phyloP scores from a whole-genome alignment of 805 yeast genomes.

The Hanseniaspora opuntiae region DNA sequence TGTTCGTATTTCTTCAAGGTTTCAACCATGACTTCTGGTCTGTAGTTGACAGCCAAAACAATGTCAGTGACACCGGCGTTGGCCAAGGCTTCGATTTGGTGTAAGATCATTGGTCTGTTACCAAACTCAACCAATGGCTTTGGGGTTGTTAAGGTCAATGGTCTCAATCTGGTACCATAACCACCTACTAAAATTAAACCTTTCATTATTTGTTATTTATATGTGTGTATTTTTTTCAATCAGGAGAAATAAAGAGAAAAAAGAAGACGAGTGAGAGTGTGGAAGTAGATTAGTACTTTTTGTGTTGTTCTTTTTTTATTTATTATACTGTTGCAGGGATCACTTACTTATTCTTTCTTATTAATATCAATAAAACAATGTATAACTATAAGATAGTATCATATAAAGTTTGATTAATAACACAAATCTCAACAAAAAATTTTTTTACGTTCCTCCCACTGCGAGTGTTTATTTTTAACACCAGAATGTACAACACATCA shows the following conservation, averaged over 20 bases:
- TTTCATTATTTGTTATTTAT: conserved; percentile 45
- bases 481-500: too few relatives aligned
- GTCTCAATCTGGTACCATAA: conserved; percentile 99
- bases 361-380: too few relatives aligned
- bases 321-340: conserved; percentile 5
- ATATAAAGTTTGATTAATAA: too few relatives aligned
- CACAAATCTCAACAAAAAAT: too few relatives aligned
- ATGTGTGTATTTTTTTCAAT: background rate
- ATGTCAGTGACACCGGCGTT: conserved; percentile 98
- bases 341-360: too few relatives aligned
- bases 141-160: conserved; percentile 86
- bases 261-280: too few relatives aligned
- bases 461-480: too few relatives aligned
- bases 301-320: background rate
- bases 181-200: conserved; percentile 98
- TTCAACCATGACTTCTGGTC: conserved; percentile 98
- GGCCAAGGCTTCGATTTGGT: conserved; percentile 96
- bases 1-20: conserved; percentile 87
- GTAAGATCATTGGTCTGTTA: conserved; percentile 97
- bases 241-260: too few relatives aligned
- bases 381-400: too few relatives aligned
- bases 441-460: too few relatives aligned
- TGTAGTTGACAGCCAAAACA: conserved; percentile 95
- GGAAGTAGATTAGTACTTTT: too few relatives aligned
- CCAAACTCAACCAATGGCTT: conserved; percentile 96